A percentile compares a stretch with the other conserved stretches of the same genome.
phyloP scores from a whole-genome alignment of 2,329 filamentous ascomycete species.

The Drechslerella dactyloides region DNA sequence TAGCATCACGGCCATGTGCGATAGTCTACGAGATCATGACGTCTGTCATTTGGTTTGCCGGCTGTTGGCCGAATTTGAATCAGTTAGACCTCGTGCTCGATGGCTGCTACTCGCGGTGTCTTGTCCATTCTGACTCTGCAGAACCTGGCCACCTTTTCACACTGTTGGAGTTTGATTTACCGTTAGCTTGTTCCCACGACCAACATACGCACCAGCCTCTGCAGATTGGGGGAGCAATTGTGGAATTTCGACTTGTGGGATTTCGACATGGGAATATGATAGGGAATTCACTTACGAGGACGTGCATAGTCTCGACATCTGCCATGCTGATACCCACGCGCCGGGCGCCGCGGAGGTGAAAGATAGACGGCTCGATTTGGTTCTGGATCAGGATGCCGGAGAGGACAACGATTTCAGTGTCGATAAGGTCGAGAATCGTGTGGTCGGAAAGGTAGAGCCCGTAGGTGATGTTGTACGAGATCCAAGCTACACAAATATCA shows the following conservation, averaged over 20 bases:
- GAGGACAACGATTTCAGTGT: conserved; percentile 65
- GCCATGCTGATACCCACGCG: conserved; percentile 61
- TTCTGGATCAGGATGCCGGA: conserved; percentile 68
- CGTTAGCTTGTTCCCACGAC: neutral
- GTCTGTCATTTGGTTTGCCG: too few relatives aligned
- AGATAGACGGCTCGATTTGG: conserved; percentile 63
- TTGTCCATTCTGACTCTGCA: conserved; percentile 53
- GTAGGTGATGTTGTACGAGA: conserved; percentile 66
- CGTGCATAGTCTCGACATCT: conserved; percentile 59
- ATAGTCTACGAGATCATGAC: too few relatives aligned
- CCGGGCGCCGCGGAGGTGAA: conserved; percentile 64
- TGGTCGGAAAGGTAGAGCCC: conserved; percentile 67
- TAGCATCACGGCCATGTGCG: too few relatives aligned
- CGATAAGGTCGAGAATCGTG: conserved; percentile 63
- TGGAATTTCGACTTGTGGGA: too few relatives aligned
- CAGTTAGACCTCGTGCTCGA: conserved; percentile 55
- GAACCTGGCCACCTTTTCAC: conserved; percentile 52
- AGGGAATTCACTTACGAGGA: conserved; percentile 39
- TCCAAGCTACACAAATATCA: conserved; percentile 60
- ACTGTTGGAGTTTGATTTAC: too few relatives aligned
- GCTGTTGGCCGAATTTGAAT: too few relatives aligned
- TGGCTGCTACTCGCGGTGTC: conserved; percentile 55
- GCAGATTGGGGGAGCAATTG: too few relatives aligned
- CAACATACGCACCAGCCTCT: neutral
- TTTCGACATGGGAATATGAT: neutral